Conservation (phyloP, 768 basidiomycete genomes). For the Amanita jacksonii region DNA sequence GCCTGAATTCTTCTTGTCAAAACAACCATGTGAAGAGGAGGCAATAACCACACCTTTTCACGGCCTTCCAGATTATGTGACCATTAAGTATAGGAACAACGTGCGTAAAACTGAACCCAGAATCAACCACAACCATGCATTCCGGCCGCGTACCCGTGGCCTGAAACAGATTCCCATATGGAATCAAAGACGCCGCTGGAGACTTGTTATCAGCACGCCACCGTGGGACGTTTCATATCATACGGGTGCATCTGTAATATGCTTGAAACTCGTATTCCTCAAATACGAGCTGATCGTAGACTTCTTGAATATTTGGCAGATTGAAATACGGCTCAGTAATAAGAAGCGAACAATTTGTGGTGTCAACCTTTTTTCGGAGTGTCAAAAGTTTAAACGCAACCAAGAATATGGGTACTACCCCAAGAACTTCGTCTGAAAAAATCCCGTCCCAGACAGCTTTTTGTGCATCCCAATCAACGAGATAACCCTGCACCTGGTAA, state of each 20-base stretch:
- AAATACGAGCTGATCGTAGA: constrained; percentile 92
- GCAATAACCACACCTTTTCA: constrained; percentile 52
- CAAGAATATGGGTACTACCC: constrained; percentile 31
- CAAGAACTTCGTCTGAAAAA: constrained; percentile 63
- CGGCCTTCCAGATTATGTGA: constrained; percentile 67
- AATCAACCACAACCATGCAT: constrained; percentile 77
- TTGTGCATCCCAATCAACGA: constrained; percentile 93
- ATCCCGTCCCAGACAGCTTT: constrained; percentile 91
- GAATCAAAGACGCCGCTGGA: constrained; percentile 72
- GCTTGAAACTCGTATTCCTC: constrained; percentile 93
- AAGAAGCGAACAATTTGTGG: constrained; percentile 62
- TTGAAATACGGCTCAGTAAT: constrained; percentile 96
- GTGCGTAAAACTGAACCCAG: constrained; percentile 93
- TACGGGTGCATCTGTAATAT: constrained; percentile 76
- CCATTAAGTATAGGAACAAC: constrained; percentile 76
- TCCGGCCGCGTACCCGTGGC: constrained; percentile 49
- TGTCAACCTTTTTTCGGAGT: constrained; percentile 48
- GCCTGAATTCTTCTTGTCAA: constrained; percentile 32
- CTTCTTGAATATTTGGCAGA: constrained; percentile 82
- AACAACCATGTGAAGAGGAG: constrained; percentile 8
- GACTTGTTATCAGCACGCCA: constrained; percentile 8
- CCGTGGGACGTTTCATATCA: constrained; percentile 21
- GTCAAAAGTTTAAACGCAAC: not conserved
- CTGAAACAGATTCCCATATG: constrained; percentile 63
- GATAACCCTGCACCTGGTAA: constrained; percentile 81